Conservation (phyloP, 192 early-diverging fungal species). For the Backusella circina region DNA sequence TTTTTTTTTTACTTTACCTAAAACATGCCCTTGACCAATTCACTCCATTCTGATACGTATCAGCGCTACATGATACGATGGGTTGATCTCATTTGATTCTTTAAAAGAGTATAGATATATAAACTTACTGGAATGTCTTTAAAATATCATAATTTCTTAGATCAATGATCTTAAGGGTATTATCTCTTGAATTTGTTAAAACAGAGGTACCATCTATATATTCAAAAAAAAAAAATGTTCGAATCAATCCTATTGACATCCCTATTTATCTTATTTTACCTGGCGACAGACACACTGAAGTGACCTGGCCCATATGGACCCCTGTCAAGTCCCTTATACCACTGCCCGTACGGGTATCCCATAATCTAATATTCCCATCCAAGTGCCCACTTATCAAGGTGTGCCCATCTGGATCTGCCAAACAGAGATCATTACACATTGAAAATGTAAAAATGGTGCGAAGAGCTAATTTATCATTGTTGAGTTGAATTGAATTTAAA, state of each 20-base stretch:
- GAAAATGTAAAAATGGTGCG: constrained; percentile 92
- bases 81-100: neutral
- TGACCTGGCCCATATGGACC: constrained; percentile 86
- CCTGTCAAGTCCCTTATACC: constrained; percentile 82
- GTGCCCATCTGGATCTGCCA: constrained; percentile 73
- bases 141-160: constrained; percentile 70
- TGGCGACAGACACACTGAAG: constrained; percentile 72
- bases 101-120: constrained; percentile 18
- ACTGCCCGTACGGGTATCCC: constrained; percentile 83
- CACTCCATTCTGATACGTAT: constrained; percentile 74
- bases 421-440: constrained; percentile 88
- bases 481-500: too few relatives aligned
- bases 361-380: constrained; percentile 89
- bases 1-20: constrained; percentile 37
- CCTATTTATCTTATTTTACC: constrained; percentile 32
- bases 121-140: constrained; percentile 55
- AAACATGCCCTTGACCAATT: constrained; percentile 90
- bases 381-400: constrained; percentile 90
- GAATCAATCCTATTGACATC: neutral
- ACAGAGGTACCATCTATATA: constrained; percentile 61
- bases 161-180: constrained; percentile 86
- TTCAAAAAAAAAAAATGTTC: too few relatives aligned
- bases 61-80: constrained; percentile 42
- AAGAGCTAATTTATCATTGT: constrained; percentile 40
- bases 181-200: constrained; percentile 93